phyloP scores from a whole-genome alignment of 2,329 filamentous ascomycete species.

The Tolypocladium capitatum region DNA sequence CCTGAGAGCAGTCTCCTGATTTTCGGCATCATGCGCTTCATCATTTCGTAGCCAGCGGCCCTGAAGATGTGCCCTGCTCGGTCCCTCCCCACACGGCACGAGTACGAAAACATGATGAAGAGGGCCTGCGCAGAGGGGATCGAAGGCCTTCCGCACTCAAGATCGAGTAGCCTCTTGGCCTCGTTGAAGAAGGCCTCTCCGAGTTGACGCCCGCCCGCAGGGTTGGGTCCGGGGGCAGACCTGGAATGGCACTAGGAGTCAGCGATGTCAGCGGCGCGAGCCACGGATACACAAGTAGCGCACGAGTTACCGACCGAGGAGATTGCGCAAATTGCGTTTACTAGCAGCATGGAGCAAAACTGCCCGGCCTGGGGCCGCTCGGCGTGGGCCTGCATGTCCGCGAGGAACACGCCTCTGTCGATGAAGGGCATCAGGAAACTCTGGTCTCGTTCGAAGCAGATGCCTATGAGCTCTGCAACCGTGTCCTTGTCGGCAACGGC shows the following conservation, averaged over 20 bases:
- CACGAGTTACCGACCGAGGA: neutral
- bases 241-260: too few species aligned
- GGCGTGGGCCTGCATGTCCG: neutral
- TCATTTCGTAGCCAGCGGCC: neutral
- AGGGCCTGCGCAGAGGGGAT: conserved; percentile 1
- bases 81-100: neutral
- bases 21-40: neutral
- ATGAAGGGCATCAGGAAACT: neutral
- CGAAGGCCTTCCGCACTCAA: neutral
- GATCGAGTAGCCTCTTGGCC: neutral
- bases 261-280: too few species aligned
- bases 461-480: neutral
- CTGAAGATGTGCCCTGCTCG: neutral
- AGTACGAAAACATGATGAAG: conserved; percentile 1
- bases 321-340: conserved; percentile 1
- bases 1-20: neutral
- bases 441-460: neutral
- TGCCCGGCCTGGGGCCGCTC: neutral
- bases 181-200: neutral
- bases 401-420: neutral
- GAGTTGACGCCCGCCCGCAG: neutral
- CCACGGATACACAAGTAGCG: too few species aligned
- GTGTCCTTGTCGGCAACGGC: neutral
- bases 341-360: conserved; percentile 1
- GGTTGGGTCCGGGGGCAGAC: too few species aligned